Evolutionary conservation across 2,329 filamentous ascomycete species (phyloP).

Genomic region (Leptographium radiaticola): DNA sequence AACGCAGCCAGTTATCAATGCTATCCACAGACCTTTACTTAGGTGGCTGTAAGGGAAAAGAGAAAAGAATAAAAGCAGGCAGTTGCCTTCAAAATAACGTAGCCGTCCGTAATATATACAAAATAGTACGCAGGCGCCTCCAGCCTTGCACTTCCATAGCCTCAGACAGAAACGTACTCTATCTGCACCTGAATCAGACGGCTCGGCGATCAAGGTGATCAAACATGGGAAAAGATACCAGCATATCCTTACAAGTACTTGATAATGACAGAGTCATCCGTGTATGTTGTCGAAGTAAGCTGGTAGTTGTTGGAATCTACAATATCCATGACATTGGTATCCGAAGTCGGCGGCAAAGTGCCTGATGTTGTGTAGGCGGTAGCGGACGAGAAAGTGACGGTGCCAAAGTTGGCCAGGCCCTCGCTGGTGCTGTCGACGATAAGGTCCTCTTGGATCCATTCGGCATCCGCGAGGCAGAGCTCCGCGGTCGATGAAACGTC

Average conservation of each 20-base stretch:
- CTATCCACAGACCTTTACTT: not conserved
- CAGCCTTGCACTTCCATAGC: not conserved
- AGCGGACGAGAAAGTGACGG: not conserved
- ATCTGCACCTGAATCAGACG: not conserved
- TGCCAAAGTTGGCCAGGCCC: not conserved
- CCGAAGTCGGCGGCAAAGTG: not conserved
- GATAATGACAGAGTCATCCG: not conserved
- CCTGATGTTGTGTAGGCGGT: not conserved
- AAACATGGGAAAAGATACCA: too few relatives aligned
- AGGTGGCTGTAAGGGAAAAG: not conserved
- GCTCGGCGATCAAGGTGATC: not conserved
- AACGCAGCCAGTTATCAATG: not conserved
- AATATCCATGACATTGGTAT: constrained; percentile 1
- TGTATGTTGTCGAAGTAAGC: not conserved
- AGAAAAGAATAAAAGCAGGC: not conserved
- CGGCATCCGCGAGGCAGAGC: not conserved
- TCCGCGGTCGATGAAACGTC: not conserved
- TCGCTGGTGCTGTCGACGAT: not conserved
- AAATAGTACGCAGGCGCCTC: not conserved
- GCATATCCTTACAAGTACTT: not conserved
- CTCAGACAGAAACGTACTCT: not conserved
- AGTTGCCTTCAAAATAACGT: not conserved
- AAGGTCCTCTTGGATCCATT: not conserved
- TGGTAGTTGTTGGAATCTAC: not conserved
- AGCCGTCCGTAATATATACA: not conserved